A percentile compares a stretch with the other conserved stretches of the same genome.
phyloP scores from a whole-genome alignment of 768 basidiomycete species.

The Xerocomellus chrysenteron region DNA sequence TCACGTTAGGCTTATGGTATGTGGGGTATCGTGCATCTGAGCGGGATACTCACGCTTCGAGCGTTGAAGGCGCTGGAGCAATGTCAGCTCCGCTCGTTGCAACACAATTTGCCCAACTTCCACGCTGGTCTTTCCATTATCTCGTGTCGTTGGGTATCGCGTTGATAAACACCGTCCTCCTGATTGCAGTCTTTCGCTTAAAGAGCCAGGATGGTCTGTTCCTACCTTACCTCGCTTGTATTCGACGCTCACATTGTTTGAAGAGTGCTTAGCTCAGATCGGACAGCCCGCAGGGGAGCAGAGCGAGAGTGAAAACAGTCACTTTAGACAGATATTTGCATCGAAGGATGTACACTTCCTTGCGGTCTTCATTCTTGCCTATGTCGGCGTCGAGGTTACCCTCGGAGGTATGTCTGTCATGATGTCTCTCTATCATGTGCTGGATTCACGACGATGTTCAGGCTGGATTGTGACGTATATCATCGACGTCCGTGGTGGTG shows the following conservation, averaged over 20 bases:
- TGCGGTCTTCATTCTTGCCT: slow-evolving; percentile 62
- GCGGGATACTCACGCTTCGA: slow-evolving; percentile 6
- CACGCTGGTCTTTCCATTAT: slow-evolving; percentile 77
- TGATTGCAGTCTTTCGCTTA: slow-evolving; percentile 61
- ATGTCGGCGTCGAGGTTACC: slow-evolving; percentile 67
- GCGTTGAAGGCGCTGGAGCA: slow-evolving; percentile 58
- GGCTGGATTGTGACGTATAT: slow-evolving; percentile 74
- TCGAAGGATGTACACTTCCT: slow-evolving; percentile 58
- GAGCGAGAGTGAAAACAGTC: slow-evolving; percentile 34
- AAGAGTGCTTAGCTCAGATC: slow-evolving; percentile 55
- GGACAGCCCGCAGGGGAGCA: slow-evolving; percentile 47
- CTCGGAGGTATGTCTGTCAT: slow-evolving; percentile 37
- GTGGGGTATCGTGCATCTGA: neutral
- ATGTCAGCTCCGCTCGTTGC: slow-evolving; percentile 70
- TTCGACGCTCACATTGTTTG: neutral
- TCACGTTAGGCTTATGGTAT: slow-evolving; percentile 33
- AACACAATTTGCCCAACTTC: slow-evolving; percentile 72
- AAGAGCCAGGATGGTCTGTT: slow-evolving; percentile 67
- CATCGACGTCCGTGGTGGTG: slow-evolving; percentile 43
- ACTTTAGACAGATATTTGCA: slow-evolving; percentile 50
- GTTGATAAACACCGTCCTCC: slow-evolving; percentile 48
- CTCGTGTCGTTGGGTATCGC: slow-evolving; percentile 70
- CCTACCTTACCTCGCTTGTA: neutral
- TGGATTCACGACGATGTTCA: slow-evolving; percentile 15
- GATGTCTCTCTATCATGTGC: no score